Percentiles rank a stretch among this genome's conserved stretches.
Evolutionary conservation across 1,284 basidiomycete species (phyloP).

Genomic region (Wolfiporia cocos): DNA sequence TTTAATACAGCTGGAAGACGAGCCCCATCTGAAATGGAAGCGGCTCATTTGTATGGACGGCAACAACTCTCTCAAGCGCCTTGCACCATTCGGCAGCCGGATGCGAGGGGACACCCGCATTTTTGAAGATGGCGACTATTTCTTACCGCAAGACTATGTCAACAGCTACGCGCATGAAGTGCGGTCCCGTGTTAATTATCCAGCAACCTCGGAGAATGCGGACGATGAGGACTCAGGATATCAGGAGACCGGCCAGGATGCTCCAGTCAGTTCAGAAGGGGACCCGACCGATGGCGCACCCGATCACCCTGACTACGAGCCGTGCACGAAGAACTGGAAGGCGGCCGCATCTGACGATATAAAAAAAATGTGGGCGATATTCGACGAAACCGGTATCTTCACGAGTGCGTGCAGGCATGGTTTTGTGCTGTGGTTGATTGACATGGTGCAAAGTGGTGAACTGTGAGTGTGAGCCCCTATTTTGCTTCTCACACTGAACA

Average conservation of each 20-base stretch:
- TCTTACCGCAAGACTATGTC: conserved; percentile 18
- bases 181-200: not conserved
- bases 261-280: too few relatives aligned
- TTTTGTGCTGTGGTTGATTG: conserved; percentile 16
- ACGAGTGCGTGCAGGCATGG: conserved; percentile 24
- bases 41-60: conserved; percentile 27
- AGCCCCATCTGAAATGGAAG: conserved; percentile 14
- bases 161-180: conserved; percentile 29
- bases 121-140: conserved; percentile 18
- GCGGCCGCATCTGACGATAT: conserved; percentile 23
- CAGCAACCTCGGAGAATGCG: not conserved
- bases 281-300: conserved; percentile 16
- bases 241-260: not conserved
- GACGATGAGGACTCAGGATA: not conserved
- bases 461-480: conserved; percentile 19
- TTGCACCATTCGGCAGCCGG: conserved; percentile 9
- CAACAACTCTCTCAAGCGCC: conserved; percentile 29
- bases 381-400: conserved; percentile 29
- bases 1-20: conserved; percentile 13
- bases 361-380: conserved; percentile 26
- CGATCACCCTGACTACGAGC: not conserved
- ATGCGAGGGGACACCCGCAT: conserved; percentile 12
- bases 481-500: conserved; percentile 2
- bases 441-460: conserved; percentile 27
- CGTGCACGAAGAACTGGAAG: conserved; percentile 28